A percentile compares a stretch with the other conserved stretches of the same genome.
Conservation (phyloP, 176 grass and related monocot genomes). For the Melocanna baccifera region DNA sequence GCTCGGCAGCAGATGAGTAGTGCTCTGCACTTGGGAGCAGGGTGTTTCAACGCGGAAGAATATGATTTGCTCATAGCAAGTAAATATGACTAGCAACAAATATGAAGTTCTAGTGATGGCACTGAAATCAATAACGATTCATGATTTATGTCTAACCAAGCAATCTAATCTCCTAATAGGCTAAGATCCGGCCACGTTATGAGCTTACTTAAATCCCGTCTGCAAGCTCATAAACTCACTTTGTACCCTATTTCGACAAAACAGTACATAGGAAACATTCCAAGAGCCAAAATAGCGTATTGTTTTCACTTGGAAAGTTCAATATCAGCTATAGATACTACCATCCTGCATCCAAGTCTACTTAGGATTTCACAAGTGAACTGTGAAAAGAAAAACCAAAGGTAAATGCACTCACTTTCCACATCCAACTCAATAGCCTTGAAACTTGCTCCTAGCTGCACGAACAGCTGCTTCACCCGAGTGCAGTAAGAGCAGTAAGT, state of each 20-base stretch:
- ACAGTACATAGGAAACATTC: neutral
- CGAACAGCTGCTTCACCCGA: constrained; percentile 54
- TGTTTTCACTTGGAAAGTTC: neutral
- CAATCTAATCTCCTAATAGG: neutral
- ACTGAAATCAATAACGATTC: neutral
- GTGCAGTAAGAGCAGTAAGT: constrained; percentile 55
- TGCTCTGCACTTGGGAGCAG: neutral
- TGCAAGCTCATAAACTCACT: neutral
- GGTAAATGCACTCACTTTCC: constrained; percentile 52
- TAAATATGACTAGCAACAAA: neutral
- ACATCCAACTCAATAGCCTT: constrained; percentile 65
- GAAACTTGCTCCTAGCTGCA: constrained; percentile 52
- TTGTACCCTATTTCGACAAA: neutral
- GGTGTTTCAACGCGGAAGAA: neutral
- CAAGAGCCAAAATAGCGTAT: neutral
- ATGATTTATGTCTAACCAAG: neutral
- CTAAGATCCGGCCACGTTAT: neutral
- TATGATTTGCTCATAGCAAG: neutral
- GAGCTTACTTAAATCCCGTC: neutral
- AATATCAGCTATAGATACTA: neutral
- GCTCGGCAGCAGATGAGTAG: neutral
- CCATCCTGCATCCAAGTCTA: neutral
- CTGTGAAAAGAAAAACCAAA: neutral
- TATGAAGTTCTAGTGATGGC: neutral
- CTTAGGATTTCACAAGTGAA: neutral